Conservation (phyloP, 163 green algal genomes). For the Chloromonas sp. region DNA sequence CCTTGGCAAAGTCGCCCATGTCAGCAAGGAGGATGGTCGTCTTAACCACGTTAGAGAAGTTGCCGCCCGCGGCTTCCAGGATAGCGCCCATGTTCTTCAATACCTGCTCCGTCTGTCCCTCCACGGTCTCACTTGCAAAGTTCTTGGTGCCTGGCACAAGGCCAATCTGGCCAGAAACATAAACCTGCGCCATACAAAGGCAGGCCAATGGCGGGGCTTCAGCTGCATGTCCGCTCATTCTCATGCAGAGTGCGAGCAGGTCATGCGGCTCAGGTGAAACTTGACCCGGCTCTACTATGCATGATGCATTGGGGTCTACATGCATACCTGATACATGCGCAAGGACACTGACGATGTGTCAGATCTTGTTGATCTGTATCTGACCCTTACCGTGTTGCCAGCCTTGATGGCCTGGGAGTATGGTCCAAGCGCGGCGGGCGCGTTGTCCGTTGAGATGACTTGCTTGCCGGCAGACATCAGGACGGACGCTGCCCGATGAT, state of each 20-base stretch:
- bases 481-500: not conserved
- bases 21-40: slow-evolving; percentile 81
- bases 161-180: slow-evolving; percentile 76
- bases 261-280: no score
- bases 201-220: not conserved
- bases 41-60: slow-evolving; percentile 87
- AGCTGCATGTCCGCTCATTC: no score
- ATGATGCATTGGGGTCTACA: no score
- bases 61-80: slow-evolving; percentile 77
- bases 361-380: not conserved
- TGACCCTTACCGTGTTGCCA: slow-evolving; percentile 42
- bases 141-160: slow-evolving; percentile 70
- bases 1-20: slow-evolving; percentile 86
- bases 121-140: slow-evolving; percentile 68
- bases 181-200: slow-evolving; percentile 43
- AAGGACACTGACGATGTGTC: no score
- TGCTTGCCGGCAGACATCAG: slow-evolving; percentile 26
- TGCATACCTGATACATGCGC: no score
- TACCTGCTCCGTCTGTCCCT: slow-evolving; percentile 67
- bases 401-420: slow-evolving; percentile 91
- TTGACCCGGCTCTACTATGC: no score
- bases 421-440: slow-evolving; percentile 87
- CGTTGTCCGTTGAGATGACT: slow-evolving; percentile 56
- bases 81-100: slow-evolving; percentile 94
- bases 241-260: no score